phyloP scores from a whole-genome alignment of 139 green algal genomes.

The Parachlorella kessleri region DNA sequence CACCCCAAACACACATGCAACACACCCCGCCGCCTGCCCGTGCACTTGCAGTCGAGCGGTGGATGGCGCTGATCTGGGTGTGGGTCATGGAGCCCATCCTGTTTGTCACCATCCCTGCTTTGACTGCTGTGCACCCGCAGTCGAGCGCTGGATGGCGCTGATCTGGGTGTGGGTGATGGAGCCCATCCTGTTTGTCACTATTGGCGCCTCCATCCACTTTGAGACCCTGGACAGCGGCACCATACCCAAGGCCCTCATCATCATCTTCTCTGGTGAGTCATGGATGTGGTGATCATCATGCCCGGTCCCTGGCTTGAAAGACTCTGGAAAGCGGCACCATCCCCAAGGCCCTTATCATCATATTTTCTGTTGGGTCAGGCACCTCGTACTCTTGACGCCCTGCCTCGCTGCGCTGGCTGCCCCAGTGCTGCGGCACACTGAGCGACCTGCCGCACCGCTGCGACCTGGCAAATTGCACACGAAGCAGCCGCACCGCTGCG shows the following conservation, averaged over 20 bases:
- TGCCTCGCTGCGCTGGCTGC: too few relatives aligned
- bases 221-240: conserved; percentile 31
- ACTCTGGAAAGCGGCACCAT: conserved; percentile 49
- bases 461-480: too few relatives aligned
- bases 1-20: too few relatives aligned
- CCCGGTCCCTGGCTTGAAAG: conserved; percentile 64
- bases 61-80: conserved; percentile 45
- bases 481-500: too few relatives aligned
- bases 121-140: too few relatives aligned
- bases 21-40: too few relatives aligned
- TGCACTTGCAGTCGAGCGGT: conserved; percentile 35
- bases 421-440: too few relatives aligned
- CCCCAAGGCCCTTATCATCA: conserved; percentile 58
- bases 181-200: conserved; percentile 85
- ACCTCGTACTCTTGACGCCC: too few relatives aligned
- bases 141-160: conserved; percentile 36
- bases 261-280: conserved; percentile 54
- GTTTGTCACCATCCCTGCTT: conserved; percentile 81
- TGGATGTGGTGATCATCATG: background rate
- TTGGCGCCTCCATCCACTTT: conserved; percentile 74
- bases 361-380: too few relatives aligned
- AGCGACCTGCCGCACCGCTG: too few relatives aligned
- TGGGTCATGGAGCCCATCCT: conserved; percentile 72
- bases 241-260: conserved; percentile 61
- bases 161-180: conserved; percentile 55